Base-by-base conservation (phyloP, 1,284 basidiomycete genomes). In the Pascua sp. region DNA sequence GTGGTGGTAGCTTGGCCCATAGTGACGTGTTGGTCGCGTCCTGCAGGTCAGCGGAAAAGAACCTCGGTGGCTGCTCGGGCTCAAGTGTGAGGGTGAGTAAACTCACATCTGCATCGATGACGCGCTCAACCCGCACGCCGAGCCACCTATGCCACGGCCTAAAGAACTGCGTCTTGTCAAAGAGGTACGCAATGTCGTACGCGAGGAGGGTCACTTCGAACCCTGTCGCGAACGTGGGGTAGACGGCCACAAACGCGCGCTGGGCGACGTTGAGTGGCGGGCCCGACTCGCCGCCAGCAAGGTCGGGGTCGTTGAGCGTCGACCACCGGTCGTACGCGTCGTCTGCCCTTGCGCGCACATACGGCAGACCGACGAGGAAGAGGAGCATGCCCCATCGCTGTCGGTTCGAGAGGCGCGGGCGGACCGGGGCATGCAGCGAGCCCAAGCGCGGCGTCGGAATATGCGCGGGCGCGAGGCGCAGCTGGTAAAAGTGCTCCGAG, bases 91-190 rank as follows among this genome's bases (percentile, higher is more conserved):
- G 24, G 24, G 24, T 32, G 24, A 32, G 38, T 67, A 32, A 32
- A 32, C 24, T 32, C 24, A 32, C 24, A 7, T 32, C 70, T 15
- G 65, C 65, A 41, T 64, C 59, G 5, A 60, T 60, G 38, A 58
- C 48, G 11, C 76, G 58, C 39, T 66, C 55, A 12, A 75, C 60
- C 43, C 92, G 88, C 13, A 96, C 81, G 8, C 89, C 86, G 59
- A 94, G 84, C 85, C 88, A 88, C 37, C 82, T 80, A 57, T 93
- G 77, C 94, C 94, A 98, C 11, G 95, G 95, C 62, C 94, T 84
- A 78, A 95, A 95, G 72, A 86, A 89, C 1, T 88, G 84, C 11
- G 88, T 92, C 70, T 83, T 83, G 64, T 91, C 89, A 71, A 97
- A 98, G 24, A 98, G 81, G 77, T 98, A 98, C 9, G 86, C 85